Evolutionary conservation across 176 grass and related monocot species (phyloP).

Genomic region (Zoysia japonica): DNA sequence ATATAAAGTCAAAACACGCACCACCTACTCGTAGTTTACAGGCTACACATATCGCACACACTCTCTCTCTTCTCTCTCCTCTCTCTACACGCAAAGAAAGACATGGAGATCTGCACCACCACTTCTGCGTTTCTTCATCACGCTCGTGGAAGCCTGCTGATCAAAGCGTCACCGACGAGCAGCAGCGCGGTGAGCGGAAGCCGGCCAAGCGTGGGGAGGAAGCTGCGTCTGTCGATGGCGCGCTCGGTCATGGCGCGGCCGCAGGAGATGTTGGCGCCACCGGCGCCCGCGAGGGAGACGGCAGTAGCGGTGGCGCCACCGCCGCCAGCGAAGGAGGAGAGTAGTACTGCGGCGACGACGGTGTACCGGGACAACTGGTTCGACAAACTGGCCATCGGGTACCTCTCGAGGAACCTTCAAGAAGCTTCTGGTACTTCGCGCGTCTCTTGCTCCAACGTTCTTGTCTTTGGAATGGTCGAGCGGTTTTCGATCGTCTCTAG

Average conservation of each 20-base stretch:
- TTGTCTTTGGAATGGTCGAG: too few species aligned
- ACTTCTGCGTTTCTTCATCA: conserved; percentile 32
- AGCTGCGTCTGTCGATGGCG: background rate
- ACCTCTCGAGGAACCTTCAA: conserved; percentile 73
- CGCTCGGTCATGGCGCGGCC: conserved; percentile 40
- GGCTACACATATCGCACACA: too few species aligned
- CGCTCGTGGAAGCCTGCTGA: conserved; percentile 15
- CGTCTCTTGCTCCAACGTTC: too few species aligned
- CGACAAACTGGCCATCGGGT: conserved; percentile 73
- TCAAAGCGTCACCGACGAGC: background rate
- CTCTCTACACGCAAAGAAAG: background rate
- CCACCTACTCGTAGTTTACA: background rate
- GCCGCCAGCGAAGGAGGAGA: background rate
- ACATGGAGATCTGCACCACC: conserved; percentile 29
- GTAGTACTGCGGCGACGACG: background rate
- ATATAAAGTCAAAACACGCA: background rate
- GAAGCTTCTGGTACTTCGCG: conserved; percentile 55
- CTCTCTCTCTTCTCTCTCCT: background rate
- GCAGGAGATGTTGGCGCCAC: conserved; percentile 20
- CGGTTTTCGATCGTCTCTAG: too few species aligned
- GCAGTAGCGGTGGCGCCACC: background rate
- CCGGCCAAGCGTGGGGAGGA: conserved; percentile 1
- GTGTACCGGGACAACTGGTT: conserved; percentile 83
- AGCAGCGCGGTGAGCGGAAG: too few species aligned
- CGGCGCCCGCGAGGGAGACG: background rate